Conservation (phyloP, 176 grass and related monocot genomes). For the Lolium rigidum region DNA sequence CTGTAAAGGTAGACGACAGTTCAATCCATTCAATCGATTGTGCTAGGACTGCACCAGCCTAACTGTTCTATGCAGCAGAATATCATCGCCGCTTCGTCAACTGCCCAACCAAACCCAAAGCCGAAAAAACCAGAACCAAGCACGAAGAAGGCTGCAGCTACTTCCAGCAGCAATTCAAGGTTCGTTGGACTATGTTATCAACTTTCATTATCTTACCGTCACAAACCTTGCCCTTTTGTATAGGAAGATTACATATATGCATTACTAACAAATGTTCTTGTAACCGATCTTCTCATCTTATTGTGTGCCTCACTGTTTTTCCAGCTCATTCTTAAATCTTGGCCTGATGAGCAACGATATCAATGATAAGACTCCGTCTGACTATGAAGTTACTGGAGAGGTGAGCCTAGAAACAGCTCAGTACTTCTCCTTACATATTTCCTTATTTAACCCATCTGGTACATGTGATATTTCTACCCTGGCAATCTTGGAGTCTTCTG, state of each 20-base stretch:
- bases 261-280: neutral
- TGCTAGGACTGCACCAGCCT: neutral
- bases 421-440: neutral
- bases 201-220: neutral
- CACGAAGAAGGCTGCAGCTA: constrained; percentile 63
- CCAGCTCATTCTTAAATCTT: constrained; percentile 86
- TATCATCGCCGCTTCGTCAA: constrained; percentile 52
- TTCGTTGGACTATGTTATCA: constrained; percentile 18
- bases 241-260: neutral
- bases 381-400: constrained; percentile 93
- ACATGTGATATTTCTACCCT: neutral
- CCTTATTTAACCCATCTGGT: constrained; percentile 5
- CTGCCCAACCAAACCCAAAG: constrained; percentile 56
- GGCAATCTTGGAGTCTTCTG: neutral
- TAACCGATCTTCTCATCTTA: neutral
- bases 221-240: neutral
- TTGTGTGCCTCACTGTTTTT: neutral
- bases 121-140: constrained; percentile 69
- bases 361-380: constrained; percentile 50
- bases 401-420: constrained; percentile 44
- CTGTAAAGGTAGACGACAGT: constrained; percentile 53
- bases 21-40: neutral
- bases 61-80: constrained; percentile 45
- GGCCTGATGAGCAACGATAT: constrained; percentile 68
- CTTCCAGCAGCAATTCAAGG: constrained; percentile 88